These are phyloP conservation scores for Malassezia brasiliensis DNA, from an alignment of 1,284 basidiomycete genomes.

Conservation along the genomic window DNA sequence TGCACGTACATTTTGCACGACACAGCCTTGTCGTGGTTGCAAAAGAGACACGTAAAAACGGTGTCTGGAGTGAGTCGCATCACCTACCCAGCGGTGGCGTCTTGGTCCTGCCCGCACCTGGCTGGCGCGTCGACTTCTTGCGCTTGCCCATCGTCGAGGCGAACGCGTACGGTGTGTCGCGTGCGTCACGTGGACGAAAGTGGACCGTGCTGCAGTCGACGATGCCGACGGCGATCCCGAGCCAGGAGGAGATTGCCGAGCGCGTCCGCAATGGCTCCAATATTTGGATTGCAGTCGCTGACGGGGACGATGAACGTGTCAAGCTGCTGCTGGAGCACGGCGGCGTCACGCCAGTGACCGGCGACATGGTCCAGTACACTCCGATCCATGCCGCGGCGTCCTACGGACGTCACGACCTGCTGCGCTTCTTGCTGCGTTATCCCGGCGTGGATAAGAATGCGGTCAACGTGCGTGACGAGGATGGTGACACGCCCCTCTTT, in stretches of 20 bases:
- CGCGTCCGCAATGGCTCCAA: conserved; percentile 21
- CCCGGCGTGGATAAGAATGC: conserved; percentile 21
- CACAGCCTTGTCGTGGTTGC: conserved; percentile 79
- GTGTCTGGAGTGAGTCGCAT: conserved; percentile 34
- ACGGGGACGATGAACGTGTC: conserved; percentile 40
- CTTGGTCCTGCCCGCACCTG: conserved; percentile 26
- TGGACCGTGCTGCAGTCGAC: not conserved
- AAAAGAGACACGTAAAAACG: conserved; percentile 59
- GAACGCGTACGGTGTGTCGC: not conserved
- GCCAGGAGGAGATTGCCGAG: not conserved
- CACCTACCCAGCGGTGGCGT: conserved; percentile 32
- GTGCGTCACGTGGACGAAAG: conserved; percentile 8
- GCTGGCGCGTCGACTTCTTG: conserved; percentile 33
- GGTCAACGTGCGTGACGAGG: conserved; percentile 29
- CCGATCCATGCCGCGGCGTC: conserved; percentile 46
- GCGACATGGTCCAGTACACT: conserved; percentile 39
- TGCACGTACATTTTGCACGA: conserved; percentile 73
- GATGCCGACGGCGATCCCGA: not conserved
- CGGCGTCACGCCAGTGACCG: conserved; percentile 27
- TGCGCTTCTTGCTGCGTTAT: conserved; percentile 35
- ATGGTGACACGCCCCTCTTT: conserved; percentile 45
- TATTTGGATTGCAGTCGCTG: conserved; percentile 45
- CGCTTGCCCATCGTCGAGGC: conserved; percentile 35
- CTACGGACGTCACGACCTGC: conserved; percentile 33
- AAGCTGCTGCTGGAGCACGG: conserved; percentile 29